These are phyloP conservation scores for Stemphylium lycopersici DNA, from an alignment of 2,329 filamentous ascomycete genomes.

Conservation along the genomic window DNA sequence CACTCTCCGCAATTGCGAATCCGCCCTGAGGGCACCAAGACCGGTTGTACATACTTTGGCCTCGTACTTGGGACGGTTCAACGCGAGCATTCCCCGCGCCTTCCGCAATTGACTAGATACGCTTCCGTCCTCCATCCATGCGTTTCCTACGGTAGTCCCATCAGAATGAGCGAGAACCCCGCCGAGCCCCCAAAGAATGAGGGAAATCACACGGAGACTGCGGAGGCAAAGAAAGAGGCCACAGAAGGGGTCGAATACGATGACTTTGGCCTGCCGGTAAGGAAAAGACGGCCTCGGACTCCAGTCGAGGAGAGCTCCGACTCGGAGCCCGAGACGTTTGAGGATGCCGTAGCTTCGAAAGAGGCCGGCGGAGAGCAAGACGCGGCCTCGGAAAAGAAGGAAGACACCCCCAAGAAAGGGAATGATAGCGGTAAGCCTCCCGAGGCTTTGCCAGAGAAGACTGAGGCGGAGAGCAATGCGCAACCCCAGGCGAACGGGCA, in stretches of 20 bases:
- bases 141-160: slow-evolving; percentile 24
- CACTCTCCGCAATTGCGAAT: slow-evolving; percentile 21
- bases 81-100: background rate
- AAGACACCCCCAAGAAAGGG: slow-evolving; percentile 17
- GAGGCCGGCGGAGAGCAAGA: slow-evolving; percentile 31
- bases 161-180: slow-evolving; percentile 37
- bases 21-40: slow-evolving; percentile 17
- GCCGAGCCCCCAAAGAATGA: slow-evolving; percentile 37
- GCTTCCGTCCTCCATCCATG: slow-evolving; percentile 15
- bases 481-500: slow-evolving; percentile 21
- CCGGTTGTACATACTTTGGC: slow-evolving; percentile 14
- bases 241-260: slow-evolving; percentile 60
- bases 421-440: slow-evolving; percentile 4
- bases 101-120: slow-evolving; percentile 1
- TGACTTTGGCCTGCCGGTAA: slow-evolving; percentile 73
- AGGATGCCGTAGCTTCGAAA: slow-evolving; percentile 35
- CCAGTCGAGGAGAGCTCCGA: slow-evolving; percentile 37
- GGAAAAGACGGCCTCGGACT: slow-evolving; percentile 50
- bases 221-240: slow-evolving; percentile 14
- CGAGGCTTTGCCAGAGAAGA: slow-evolving; percentile 8
- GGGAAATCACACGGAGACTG: slow-evolving; percentile 22
- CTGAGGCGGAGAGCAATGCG: slow-evolving; percentile 16
- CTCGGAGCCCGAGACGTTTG: slow-evolving; percentile 35
- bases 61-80: background rate
- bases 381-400: slow-evolving; percentile 31